Evolutionary conservation across 2,329 filamentous ascomycete species (phyloP), one percentile per base, ranked within the genome.

Genomic region (Chaetomium sp.): DNA sequence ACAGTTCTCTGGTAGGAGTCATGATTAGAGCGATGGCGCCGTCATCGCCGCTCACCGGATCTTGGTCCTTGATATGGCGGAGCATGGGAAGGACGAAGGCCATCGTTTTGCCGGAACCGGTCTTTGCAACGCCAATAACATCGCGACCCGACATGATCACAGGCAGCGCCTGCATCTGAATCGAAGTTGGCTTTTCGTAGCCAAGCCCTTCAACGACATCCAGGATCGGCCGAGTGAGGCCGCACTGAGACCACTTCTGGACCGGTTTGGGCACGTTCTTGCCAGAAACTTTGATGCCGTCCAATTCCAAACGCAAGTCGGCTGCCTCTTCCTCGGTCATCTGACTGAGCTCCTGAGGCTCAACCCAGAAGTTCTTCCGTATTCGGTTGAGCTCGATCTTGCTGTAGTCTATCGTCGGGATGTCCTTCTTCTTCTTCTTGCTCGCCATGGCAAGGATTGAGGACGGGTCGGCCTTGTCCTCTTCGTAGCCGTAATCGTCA

Each of bases 81-180:
- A 99, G 97, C 92, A 98, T 97, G 45, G 95, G 95, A 53, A 99
- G 85, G 33, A 97, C 80, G 75, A 98, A 99, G 6, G 95, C 95
- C 72, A 98, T 88, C 0, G 95, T 99, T 80, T 99, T 99, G 75
- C 95, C 95, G 29, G 95, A 98, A 5, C 95, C 95, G 29, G 95
- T 99, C 80, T 98, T 98, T 21, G 95, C 95, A 60, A 99, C 93
- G 70, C 93, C 95, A 68, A 99, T 92, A 45, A 97, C 91, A 80
- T 99, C 95, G 70, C 93, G 87, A 10, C 95, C 95, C 31, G 93
- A 96, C 91, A 98, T 97, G 72, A 97, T 91, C 10, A 93, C 89
- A 1, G 95, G 95, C 65, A 98, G 88, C 2, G 95, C 95, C 77
- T 99, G 95, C 77, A 93, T 89, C 77, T 99, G 95, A 71, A 99